A percentile compares a stretch with the other conserved stretches of the same genome.
phyloP scores from a whole-genome alignment of 2,329 filamentous ascomycete species.

The Penicillium rolfsii region DNA sequence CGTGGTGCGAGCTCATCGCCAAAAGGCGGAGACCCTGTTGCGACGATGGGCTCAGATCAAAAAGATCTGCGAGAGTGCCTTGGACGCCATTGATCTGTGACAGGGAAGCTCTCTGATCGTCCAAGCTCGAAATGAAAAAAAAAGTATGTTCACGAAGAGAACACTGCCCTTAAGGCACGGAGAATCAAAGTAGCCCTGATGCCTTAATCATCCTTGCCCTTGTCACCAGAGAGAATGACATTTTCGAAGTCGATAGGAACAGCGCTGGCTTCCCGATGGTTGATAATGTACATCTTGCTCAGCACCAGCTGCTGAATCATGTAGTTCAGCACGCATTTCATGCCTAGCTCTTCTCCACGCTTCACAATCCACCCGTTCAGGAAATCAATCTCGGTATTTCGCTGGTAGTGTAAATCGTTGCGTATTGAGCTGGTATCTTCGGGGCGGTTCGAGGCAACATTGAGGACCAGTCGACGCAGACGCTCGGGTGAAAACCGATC shows the following conservation, averaged over 20 bases:
- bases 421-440: constrained; percentile 69
- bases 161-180: neutral
- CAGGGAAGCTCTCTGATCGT: neutral
- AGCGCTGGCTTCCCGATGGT: constrained; percentile 33
- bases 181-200: neutral
- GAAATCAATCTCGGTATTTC: constrained; percentile 75
- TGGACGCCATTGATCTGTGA: constrained; percentile 27
- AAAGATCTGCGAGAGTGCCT: constrained; percentile 36
- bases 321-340: constrained; percentile 73
- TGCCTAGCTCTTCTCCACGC: constrained; percentile 70
- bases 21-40: constrained; percentile 35
- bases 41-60: constrained; percentile 47
- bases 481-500: constrained; percentile 64
- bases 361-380: constrained; percentile 86
- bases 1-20: constrained; percentile 23
- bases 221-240: constrained; percentile 15
- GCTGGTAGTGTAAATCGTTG: constrained; percentile 63
- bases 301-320: constrained; percentile 73
- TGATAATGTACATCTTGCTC: constrained; percentile 62
- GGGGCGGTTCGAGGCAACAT: constrained; percentile 58
- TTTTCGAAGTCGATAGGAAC: constrained; percentile 37
- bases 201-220: constrained; percentile 3
- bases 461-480: constrained; percentile 62
- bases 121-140: neutral
- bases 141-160: neutral